Evolutionary conservation across 176 grass and related monocot species (phyloP).

Genomic region (Sorghum bicolor): Sorghum_bicolor_NCBIv3 NC_012873.2:61457001-61457500

Average conservation of each 20-base stretch:
- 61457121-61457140: conserved; percentile 61
- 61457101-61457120: conserved; percentile 71
- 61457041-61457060: background rate
- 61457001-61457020: background rate
- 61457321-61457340: conserved; percentile 45
- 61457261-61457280: conserved; percentile 57
- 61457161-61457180: conserved; percentile 56
- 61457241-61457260: conserved; percentile 61
- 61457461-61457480: too few relatives aligned
- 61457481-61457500: too few relatives aligned
- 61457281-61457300: conserved; percentile 36
- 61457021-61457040: conserved; percentile 25
- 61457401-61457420: background rate
- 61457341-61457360: conserved; percentile 19
- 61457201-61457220: conserved; percentile 43
- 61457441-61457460: too few relatives aligned
- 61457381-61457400: background rate
- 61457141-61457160: conserved; percentile 58
- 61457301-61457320: conserved; percentile 51
- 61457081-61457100: background rate
- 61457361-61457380: background rate
- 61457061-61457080: background rate
- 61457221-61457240: conserved; percentile 50
- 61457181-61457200: conserved; percentile 68
- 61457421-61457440: too few relatives aligned